Conservation (phyloP, 371 early-diverging fungal genomes). For the Nematocida minor region DNA sequence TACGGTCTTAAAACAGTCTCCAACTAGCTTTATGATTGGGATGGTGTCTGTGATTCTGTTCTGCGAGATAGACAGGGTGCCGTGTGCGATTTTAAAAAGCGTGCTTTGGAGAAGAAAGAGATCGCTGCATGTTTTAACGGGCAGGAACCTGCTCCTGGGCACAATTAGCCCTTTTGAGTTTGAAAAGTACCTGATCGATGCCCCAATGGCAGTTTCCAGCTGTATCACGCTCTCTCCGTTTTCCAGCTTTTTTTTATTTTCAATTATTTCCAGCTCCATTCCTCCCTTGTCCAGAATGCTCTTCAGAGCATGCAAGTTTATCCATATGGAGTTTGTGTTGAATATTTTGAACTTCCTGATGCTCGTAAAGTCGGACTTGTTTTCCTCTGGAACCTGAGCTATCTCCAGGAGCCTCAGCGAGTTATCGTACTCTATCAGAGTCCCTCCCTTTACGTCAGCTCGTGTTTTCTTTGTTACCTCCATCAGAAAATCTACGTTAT, state of each 20-base stretch:
- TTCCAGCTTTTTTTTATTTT: constrained; percentile 73
- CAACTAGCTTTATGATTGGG: constrained; percentile 82
- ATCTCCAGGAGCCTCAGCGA: constrained; percentile 87
- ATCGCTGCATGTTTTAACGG: constrained; percentile 95
- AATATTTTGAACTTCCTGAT: constrained; percentile 99
- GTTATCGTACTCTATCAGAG: constrained; percentile 90
- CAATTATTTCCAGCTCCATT: constrained; percentile 87
- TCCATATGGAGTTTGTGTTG: constrained; percentile 99
- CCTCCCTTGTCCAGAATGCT: constrained; percentile 74
- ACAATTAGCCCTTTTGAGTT: constrained; percentile 93
- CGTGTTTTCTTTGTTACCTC: constrained; percentile 98
- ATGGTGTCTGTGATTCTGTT: constrained; percentile 75
- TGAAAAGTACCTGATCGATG: constrained; percentile 93
- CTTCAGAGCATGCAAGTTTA: constrained; percentile 85
- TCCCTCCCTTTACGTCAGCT: constrained; percentile 99
- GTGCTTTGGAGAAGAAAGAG: constrained; percentile 90
- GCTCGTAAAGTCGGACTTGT: constrained; percentile 89
- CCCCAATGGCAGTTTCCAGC: constrained; percentile 97
- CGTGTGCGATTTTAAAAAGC: constrained; percentile 81
- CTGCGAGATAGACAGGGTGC: constrained; percentile 79
- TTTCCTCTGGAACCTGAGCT: constrained; percentile 92
- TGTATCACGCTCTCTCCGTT: constrained; percentile 88
- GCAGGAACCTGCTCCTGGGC: constrained; percentile 90
- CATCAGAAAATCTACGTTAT: constrained; percentile 88
- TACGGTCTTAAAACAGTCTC: constrained; percentile 89